phyloP scores from a whole-genome alignment of 805 yeast species.

The Metschnikowia proteae region DNA sequence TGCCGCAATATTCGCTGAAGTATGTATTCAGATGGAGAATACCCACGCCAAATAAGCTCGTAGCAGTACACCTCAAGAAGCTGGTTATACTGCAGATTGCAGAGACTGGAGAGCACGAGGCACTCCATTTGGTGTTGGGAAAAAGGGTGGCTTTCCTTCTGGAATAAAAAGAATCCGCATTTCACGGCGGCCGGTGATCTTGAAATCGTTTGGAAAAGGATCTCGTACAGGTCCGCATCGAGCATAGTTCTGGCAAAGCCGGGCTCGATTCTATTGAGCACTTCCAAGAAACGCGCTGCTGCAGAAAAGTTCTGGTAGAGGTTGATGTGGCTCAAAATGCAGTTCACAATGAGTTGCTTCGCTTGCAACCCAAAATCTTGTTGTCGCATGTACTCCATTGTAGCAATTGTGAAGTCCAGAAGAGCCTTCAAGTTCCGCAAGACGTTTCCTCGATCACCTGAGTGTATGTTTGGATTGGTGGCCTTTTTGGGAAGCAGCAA shows the following conservation, averaged over 20 bases:
- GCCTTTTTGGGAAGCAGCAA: slow-evolving; percentile 19
- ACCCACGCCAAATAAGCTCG: background rate
- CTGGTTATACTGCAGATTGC: slow-evolving; percentile 6
- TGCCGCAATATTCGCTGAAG: background rate
- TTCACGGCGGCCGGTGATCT: slow-evolving; percentile 26
- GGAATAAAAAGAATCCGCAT: slow-evolving; percentile 24
- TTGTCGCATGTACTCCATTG: slow-evolving; percentile 21
- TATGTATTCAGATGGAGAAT: background rate
- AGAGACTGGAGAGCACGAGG: slow-evolving; percentile 19
- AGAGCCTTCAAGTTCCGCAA: slow-evolving; percentile 28
- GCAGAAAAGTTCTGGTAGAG: slow-evolving; percentile 36
- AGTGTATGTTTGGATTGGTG: slow-evolving; percentile 24
- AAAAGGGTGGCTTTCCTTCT: slow-evolving; percentile 8
- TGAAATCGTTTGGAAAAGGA: slow-evolving; percentile 27
- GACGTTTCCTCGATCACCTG: slow-evolving; percentile 29
- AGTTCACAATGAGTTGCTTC: slow-evolving; percentile 29
- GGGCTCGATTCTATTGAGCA: slow-evolving; percentile 16
- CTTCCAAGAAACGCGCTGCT: slow-evolving; percentile 23
- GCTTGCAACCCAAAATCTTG: slow-evolving; percentile 8
- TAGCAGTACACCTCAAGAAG: slow-evolving; percentile 12
- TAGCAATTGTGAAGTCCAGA: slow-evolving; percentile 21
- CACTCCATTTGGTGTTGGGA: slow-evolving; percentile 10
- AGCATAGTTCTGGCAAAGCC: slow-evolving; percentile 7
- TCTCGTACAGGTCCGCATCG: slow-evolving; percentile 19
- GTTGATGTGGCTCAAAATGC: slow-evolving; percentile 34